Evolutionary conservation across 2,329 filamentous ascomycete genomes (phyloP).

Genomic region (Calonectria montana): DNA sequence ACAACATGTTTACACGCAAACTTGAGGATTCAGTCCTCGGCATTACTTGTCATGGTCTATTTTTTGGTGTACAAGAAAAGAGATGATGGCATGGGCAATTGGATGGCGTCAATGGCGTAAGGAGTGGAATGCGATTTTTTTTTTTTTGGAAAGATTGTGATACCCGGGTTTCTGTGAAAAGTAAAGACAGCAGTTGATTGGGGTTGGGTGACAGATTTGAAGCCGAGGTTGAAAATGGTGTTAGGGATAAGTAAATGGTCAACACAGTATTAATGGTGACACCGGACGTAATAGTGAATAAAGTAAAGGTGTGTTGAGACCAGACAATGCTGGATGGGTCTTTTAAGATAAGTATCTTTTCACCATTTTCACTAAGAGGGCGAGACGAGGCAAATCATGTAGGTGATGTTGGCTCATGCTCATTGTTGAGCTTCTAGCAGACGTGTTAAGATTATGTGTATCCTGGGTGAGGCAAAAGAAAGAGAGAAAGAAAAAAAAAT

Average conservation of each 20-base stretch:
- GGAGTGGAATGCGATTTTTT: neutral
- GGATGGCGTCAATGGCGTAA: neutral
- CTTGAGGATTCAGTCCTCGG: neutral
- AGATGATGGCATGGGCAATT: neutral
- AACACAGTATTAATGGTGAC: neutral
- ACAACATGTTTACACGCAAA: slow-evolving; percentile 22
- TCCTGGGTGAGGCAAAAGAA: neutral
- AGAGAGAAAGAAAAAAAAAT: neutral
- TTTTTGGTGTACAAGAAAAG: neutral
- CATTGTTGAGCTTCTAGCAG: neutral
- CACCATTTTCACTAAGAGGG: neutral
- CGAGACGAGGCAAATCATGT: neutral
- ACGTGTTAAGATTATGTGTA: neutral
- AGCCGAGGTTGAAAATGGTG: neutral
- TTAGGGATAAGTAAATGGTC: neutral
- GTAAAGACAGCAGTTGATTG: neutral
- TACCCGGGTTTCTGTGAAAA: slow-evolving; percentile 9
- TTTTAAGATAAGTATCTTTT: neutral
- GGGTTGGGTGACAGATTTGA: neutral
- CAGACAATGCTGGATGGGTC: neutral
- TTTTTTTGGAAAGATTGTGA: slow-evolving; percentile 3
- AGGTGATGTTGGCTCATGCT: too few species aligned
- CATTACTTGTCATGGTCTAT: neutral
- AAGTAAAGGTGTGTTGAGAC: neutral
- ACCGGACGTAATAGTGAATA: neutral